Base-by-base conservation (phyloP, 768 basidiomycete genomes). In the Lactarius deliciosus region DNA sequence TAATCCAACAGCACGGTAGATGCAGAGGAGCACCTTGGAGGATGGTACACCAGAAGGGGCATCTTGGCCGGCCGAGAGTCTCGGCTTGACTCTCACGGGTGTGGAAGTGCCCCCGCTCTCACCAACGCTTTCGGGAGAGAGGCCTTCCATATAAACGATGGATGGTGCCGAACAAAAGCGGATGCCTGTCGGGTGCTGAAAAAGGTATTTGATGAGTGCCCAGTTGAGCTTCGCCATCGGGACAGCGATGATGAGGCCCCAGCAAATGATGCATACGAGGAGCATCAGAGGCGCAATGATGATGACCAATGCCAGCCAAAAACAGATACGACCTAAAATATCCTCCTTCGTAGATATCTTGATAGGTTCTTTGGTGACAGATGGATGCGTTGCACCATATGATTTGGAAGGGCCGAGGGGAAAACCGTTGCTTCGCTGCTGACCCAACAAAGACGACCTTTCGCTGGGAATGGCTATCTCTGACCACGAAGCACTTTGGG, bases 161-260 rank as follows among this genome's bases (percentile, higher is more conserved):
- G 86, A 82, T 0, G 91, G 95, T 10, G 97, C 90, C 4, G 94
- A 86, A 70, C 95, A 95, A 80, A 99, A 98, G 62, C 96, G 92
- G 70, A 99, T 90, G 47, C 83, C 82, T 36, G 88, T 87, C 0
- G 97, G 95, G 67, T 89, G 87, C 61, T 82, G 77, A 73, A 89
- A 87, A 60, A 99, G 82, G 75, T 92, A 84, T 56, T 88, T 87
- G 74, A 98, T 83, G 54, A 99, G 83, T n/a, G 87, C 92, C 96
- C 96, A 98, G 71, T 88, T 93, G 60, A 99, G 83, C 75, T 91
- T 96, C 38, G 96, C 97, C 97, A 99, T 99, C 4, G 97, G 97
- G 70, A 99, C 91, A 64, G 96, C 92, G 75, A 99, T 83, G 67
- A 99, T 88, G 67, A 94, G 82, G n/a, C 83, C 94, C 95, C 96